These are phyloP conservation scores for Talaromyces sp. DNA, from an alignment of 2,329 filamentous ascomycete species.

Conservation along the genomic window DNA sequence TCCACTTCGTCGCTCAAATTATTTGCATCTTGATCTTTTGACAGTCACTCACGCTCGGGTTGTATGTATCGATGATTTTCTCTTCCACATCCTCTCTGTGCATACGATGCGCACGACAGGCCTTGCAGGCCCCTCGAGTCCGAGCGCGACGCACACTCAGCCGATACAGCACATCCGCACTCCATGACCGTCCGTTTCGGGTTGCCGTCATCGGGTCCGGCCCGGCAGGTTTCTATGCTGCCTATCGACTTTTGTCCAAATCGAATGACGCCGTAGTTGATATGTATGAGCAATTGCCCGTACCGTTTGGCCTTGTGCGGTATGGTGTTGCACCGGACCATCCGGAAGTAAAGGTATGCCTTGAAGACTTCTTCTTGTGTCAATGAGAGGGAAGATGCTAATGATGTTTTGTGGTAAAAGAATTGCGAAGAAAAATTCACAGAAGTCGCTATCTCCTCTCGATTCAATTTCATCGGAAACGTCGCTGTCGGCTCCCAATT, in stretches of 20 bases:
- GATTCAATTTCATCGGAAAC: constrained; percentile 91
- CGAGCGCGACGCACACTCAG: background rate
- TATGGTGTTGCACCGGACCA: constrained; percentile 98
- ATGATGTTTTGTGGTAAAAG: constrained; percentile 45
- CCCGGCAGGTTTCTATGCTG: constrained; percentile 93
- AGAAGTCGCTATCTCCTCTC: constrained; percentile 76
- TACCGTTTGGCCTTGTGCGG: constrained; percentile 86
- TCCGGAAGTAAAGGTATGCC: constrained; percentile 84
- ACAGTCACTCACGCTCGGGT: background rate
- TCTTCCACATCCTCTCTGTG: constrained; percentile 11
- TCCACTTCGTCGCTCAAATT: too few species aligned
- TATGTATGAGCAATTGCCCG: constrained; percentile 94
- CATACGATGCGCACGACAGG: constrained; percentile 13
- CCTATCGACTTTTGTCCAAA: constrained; percentile 77
- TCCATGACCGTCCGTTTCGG: constrained; percentile 59
- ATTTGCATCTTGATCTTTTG: background rate
- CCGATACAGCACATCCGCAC: constrained; percentile 28
- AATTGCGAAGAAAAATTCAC: constrained; percentile 94
- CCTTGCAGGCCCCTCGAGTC: constrained; percentile 13
- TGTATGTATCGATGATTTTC: background rate
- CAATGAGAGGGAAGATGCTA: background rate
- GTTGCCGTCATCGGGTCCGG: constrained; percentile 90
- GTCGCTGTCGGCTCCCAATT: constrained; percentile 71
- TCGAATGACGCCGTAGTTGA: constrained; percentile 72
- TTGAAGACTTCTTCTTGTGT: background rate